Base-by-base conservation (phyloP, 2,329 filamentous ascomycete genomes). In the Grosmannia penicillata region DNA sequence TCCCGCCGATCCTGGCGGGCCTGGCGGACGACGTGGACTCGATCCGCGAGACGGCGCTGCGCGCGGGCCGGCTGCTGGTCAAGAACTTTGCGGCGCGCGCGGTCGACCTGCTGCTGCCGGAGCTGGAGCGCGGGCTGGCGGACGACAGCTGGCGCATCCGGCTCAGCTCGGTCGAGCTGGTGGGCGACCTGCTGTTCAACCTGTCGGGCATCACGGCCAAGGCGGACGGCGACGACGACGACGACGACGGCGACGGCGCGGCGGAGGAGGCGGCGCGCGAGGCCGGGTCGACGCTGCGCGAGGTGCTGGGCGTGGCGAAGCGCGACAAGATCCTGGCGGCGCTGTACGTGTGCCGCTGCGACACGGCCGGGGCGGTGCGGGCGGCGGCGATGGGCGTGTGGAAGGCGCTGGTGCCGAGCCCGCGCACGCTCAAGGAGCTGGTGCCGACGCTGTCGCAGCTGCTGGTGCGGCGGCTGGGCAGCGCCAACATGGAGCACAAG, bases 41-140 rank as follows among this genome's bases (percentile, higher is more conserved):
- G 2, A 98, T 98, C 51, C 81, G 91, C 41, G 91, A 98, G 51
- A 96, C 87, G n/a, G 83, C 93, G 25, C 72, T 98, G 35, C 82
- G 89, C 44, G 91, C 93, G 46, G 91, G 91, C 57, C 79, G 91
- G 45, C 70, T 98, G 29, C 70, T 98, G 38, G 93, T 98, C 56
- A 98, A 98, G 68, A 98, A 98, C 60, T 98, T 98, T 57, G 86
- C 93, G 21, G 82, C 86, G 37, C 83, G 87, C 53, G 84, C 91
- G 27, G 93, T 98, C 37, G 93, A 98, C 54, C 72, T 98, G 15
- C 68, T 98, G 15, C 70, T 98, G 40, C 91, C 91, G 7, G 91
- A 98, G 57, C 72, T 98, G 45, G 91, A 98, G 62, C 82, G 91
- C 49, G 91, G 91, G 55, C 71, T 98, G 47, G 89, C 87, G n/a